A percentile compares a stretch with the other conserved stretches of the same genome.
phyloP scores from a whole-genome alignment of 129 eudicot genomes.

The Daucus carota region DNA sequence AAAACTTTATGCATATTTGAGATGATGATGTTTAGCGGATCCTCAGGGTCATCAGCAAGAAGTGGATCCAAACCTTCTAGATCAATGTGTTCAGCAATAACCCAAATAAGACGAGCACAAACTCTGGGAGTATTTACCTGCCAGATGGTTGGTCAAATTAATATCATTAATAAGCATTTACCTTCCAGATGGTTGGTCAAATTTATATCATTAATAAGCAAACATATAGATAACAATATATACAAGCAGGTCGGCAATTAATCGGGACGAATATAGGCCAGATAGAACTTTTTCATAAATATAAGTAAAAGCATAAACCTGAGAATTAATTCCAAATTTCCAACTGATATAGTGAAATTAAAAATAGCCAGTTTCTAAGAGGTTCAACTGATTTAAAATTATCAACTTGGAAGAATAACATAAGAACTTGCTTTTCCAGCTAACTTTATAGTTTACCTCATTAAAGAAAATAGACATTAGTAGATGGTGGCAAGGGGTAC shows the following conservation, averaged over 20 bases:
- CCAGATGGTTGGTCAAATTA: slow-evolving; percentile 14
- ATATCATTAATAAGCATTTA: slow-evolving; percentile 36
- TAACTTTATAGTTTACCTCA: neutral
- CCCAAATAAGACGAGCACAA: slow-evolving; percentile 90
- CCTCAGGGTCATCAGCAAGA: slow-evolving; percentile 96
- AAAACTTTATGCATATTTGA: slow-evolving; percentile 86
- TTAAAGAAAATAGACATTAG: neutral
- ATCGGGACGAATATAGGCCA: neutral
- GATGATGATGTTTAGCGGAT: slow-evolving; percentile 69
- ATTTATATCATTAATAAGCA: slow-evolving; percentile 6
- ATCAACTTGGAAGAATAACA: neutral
- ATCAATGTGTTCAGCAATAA: slow-evolving; percentile 90
- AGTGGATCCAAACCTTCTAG: slow-evolving; percentile 95
- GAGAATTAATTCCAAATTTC: neutral
- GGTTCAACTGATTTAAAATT: neutral
- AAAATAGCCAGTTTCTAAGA: neutral
- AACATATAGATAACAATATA: neutral
- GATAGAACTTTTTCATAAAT: neutral
- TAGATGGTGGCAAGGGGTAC: neutral
- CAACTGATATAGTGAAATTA: neutral
- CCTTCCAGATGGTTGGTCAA: slow-evolving; percentile 40
- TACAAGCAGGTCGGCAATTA: neutral
- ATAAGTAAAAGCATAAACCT: neutral
- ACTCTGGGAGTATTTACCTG: slow-evolving; percentile 95
- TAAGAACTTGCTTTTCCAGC: neutral